phyloP scores from a whole-genome alignment of 148 eudicot genomes.

The Suaeda aralocaspica region DNA sequence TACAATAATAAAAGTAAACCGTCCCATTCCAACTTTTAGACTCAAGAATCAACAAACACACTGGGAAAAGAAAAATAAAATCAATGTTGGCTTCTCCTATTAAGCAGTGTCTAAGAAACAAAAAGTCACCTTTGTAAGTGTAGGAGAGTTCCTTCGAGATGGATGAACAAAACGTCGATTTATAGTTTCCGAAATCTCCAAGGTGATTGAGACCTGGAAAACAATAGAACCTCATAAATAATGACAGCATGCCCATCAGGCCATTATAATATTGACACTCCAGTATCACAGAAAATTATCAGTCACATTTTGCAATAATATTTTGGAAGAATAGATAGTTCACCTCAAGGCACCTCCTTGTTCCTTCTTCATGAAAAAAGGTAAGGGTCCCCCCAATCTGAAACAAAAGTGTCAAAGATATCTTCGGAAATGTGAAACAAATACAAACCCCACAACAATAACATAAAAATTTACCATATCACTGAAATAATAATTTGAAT shows the following conservation, averaged over 20 bases:
- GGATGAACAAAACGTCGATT: slow-evolving; percentile 74
- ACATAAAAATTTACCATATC: slow-evolving; percentile 58
- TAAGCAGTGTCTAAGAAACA: background rate
- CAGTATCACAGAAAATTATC: background rate
- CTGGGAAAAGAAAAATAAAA: background rate
- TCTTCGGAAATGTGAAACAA: slow-evolving; percentile 4
- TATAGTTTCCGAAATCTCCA: slow-evolving; percentile 87
- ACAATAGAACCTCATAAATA: slow-evolving; percentile 14
- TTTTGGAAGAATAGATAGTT: background rate
- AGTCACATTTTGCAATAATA: background rate
- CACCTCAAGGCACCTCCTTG: slow-evolving; percentile 98
- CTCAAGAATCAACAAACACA: background rate
- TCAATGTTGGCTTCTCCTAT: background rate
- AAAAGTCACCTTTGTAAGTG: slow-evolving; percentile 70
- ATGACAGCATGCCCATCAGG: slow-evolving; percentile 2
- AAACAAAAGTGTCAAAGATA: slow-evolving; percentile 23
- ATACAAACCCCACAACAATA: background rate
- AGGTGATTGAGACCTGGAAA: slow-evolving; percentile 73
- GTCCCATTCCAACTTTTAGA: slow-evolving; percentile 8
- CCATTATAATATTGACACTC: background rate
- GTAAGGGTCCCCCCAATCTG: slow-evolving; percentile 99
- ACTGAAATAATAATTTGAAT: slow-evolving; percentile 85
- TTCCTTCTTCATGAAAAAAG: slow-evolving; percentile 82
- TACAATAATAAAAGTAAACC: too few species aligned
- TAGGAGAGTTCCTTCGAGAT: slow-evolving; percentile 86